Conservation (phyloP, 768 basidiomycete species). For the Hericium alpestre region DNA sequence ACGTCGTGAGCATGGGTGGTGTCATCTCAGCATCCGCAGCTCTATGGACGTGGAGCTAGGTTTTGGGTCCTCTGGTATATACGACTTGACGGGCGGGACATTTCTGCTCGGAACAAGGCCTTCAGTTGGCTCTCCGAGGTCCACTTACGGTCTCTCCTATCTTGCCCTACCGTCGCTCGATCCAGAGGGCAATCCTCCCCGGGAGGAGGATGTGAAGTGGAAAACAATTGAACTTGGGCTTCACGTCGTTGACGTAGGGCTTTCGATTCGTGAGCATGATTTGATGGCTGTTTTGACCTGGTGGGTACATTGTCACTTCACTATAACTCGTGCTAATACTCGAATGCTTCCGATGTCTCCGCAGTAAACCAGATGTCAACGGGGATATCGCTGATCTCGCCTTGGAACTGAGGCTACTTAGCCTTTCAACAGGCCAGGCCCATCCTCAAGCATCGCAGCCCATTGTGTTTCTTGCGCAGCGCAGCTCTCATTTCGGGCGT, state of each 20-base stretch:
- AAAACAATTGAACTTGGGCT: background rate
- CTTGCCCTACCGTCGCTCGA: conserved; percentile 1
- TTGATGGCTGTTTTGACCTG: conserved; percentile 7
- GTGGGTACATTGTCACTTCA: conserved; percentile 1
- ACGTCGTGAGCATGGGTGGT: conserved; percentile 9
- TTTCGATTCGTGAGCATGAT: conserved; percentile 11
- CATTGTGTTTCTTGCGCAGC: conserved; percentile 5
- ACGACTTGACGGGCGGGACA: conserved; percentile 13
- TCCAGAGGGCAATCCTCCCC: background rate
- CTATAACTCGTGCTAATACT: background rate
- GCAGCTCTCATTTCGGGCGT: conserved; percentile 1
- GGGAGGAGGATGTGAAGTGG: background rate
- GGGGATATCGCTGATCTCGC: background rate
- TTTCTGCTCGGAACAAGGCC: conserved; percentile 10
- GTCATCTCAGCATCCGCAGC: conserved; percentile 1
- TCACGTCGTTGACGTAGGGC: conserved; percentile 9
- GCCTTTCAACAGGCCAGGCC: conserved; percentile 8
- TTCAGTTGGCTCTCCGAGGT: background rate
- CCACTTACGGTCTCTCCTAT: conserved; percentile 7
- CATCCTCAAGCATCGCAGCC: conserved; percentile 8
- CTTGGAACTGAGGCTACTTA: conserved; percentile 8
- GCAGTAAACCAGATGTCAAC: background rate
- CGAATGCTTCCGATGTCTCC: background rate
- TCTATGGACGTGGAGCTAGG: conserved; percentile 1
- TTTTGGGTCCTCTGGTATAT: conserved; percentile 10